Evolutionary conservation across 352 stramenopile species (phyloP).

Genomic region (Aphanomyces astaci): DNA sequence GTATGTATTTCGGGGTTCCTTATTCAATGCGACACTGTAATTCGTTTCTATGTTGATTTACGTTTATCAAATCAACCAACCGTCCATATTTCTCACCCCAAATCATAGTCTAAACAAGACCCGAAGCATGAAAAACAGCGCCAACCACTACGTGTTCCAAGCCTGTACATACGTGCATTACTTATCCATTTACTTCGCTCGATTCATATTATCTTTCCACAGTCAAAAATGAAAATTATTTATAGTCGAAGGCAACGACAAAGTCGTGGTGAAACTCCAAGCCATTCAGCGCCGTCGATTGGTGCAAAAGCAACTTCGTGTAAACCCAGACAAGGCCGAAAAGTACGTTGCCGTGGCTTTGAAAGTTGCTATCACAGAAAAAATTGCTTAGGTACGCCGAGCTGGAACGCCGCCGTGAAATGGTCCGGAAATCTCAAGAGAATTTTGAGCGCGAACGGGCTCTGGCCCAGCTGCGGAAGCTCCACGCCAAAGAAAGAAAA

Average conservation of each 20-base stretch:
- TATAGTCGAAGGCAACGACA: constrained; percentile 2
- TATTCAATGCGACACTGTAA: too few species aligned
- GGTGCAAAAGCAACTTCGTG: constrained; percentile 1
- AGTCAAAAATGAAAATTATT: too few species aligned
- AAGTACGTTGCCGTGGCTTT: neutral
- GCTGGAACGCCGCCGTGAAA: constrained; percentile 7
- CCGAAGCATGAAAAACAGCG: neutral
- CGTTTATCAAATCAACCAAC: too few species aligned
- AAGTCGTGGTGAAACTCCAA: constrained; percentile 12
- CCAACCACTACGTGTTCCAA: neutral
- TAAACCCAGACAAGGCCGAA: neutral
- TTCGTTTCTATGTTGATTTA: too few species aligned
- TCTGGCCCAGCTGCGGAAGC: neutral
- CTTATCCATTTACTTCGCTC: neutral
- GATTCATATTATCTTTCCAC: too few species aligned
- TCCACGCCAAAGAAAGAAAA: constrained; percentile 8
- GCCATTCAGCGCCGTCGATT: constrained; percentile 15
- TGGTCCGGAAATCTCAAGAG: constrained; percentile 7
- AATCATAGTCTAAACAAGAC: neutral
- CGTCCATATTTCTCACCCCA: neutral
- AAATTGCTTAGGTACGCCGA: neutral
- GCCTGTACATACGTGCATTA: neutral
- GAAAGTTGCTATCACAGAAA: neutral
- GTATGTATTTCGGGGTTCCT: too few species aligned
- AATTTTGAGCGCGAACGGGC: constrained; percentile 14